A percentile compares a stretch with the other conserved stretches of the same genome.
These are phyloP conservation scores for Yarrowia sp. DNA, from an alignment of 805 yeast genomes.

Conservation along the genomic window DNA sequence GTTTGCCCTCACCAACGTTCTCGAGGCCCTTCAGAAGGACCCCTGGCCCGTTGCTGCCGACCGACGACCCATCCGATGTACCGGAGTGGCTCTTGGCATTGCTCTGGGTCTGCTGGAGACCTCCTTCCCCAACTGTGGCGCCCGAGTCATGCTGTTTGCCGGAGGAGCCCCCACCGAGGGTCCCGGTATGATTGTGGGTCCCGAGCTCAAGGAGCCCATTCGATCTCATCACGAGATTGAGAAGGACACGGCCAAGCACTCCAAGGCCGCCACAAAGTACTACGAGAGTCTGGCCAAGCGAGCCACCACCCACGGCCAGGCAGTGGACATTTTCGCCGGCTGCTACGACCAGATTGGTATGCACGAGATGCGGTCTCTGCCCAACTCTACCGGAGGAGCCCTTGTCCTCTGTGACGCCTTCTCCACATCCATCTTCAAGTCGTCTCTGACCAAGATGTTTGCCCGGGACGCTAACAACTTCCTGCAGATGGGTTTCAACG, in stretches of 20 bases:
- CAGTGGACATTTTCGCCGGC: constrained; percentile 88
- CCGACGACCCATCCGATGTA: constrained; percentile 82
- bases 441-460: constrained; percentile 83
- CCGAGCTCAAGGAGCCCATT: constrained; percentile 89
- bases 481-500: constrained; percentile 87
- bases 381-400: constrained; percentile 85
- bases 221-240: constrained; percentile 97
- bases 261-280: constrained; percentile 76
- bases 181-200: constrained; percentile 92
- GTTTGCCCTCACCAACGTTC: constrained; percentile 71
- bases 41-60: constrained; percentile 88
- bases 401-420: constrained; percentile 85
- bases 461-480: constrained; percentile 83
- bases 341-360: constrained; percentile 95
- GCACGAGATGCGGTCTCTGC: constrained; percentile 82
- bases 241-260: constrained; percentile 82
- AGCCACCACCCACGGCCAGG: constrained; percentile 69
- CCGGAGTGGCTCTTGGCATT: constrained; percentile 87
- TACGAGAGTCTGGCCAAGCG: constrained; percentile 71
- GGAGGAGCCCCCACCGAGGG: constrained; percentile 94
- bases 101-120: constrained; percentile 81
- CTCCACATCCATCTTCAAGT: constrained; percentile 90
- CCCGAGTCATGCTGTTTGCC: constrained; percentile 83
- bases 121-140: constrained; percentile 71
- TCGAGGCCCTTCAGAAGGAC: constrained; percentile 74